Conservation (phyloP, 2,329 filamentous ascomycete genomes). For the Fusarium annulatum region DNA sequence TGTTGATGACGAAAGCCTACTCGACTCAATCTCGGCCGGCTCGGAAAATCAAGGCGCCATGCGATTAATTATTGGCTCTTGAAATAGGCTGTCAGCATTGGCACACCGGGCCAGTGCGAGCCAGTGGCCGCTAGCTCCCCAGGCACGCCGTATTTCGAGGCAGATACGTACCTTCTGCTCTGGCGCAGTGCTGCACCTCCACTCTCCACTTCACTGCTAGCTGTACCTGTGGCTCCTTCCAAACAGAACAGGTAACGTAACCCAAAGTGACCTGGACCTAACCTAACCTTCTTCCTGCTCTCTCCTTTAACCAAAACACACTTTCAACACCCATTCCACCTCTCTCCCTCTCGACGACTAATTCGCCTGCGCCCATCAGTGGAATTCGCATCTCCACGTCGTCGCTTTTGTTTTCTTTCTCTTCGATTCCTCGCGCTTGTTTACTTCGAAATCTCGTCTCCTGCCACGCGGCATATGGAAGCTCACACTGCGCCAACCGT, state of each 20-base stretch:
- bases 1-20: constrained; percentile 26
- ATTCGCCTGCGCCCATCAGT: constrained; percentile 44
- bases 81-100: constrained; percentile 31
- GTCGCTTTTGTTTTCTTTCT: constrained; percentile 30
- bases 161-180: constrained; percentile 21
- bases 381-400: constrained; percentile 34
- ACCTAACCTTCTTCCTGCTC: constrained; percentile 20
- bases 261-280: constrained; percentile 43
- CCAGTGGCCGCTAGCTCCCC: constrained; percentile 16
- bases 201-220: constrained; percentile 7
- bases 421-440: constrained; percentile 36
- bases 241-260: constrained; percentile 52
- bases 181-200: constrained; percentile 12
- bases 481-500: constrained; percentile 46
- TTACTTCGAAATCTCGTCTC: constrained; percentile 23
- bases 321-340: constrained; percentile 33
- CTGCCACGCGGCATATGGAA: constrained; percentile 54
- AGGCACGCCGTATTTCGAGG: constrained; percentile 5
- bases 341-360: constrained; percentile 40
- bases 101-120: background rate
- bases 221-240: constrained; percentile 27
- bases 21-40: constrained; percentile 33
- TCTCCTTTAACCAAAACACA: constrained; percentile 45
- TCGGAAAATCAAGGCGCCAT: constrained; percentile 30
- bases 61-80: constrained; percentile 8